Base-by-base conservation (phyloP, 441 rosid species). In the Daphne laureola region DNA sequence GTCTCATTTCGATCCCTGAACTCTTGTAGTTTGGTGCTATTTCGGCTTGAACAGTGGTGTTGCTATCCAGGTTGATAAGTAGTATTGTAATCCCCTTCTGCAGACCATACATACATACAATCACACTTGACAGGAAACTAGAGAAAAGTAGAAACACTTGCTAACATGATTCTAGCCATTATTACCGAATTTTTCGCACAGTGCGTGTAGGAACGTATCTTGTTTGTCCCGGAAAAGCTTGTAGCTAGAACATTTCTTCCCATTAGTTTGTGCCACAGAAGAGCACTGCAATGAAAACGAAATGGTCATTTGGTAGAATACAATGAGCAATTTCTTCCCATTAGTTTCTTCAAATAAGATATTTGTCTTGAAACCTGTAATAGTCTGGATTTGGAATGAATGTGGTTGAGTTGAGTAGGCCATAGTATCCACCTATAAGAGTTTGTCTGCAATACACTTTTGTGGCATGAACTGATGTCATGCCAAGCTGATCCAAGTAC, bases 401-500 rank as follows among this genome's bases (percentile, higher is more conserved):
- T 8, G 79, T 82, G 4, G 86, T 68, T 13, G 94, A 79, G 58
- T 82, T 70, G 36, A 87, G 89, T 35, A 90, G 70, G n/a, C 97
- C 96, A 50, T 90, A 90, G 60, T 82, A 84, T 57, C 96, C 96
- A 25, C 97, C 96, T 40, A 90, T 74, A 41, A 90, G 59, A 50
- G 96, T 53, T 73, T 90, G 97, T 57, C 94, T 81, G 71, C 97
- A 90, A 50, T 86, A 90, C 27, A 90, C 81, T 74, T 83, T 84
- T 16, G 93, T 80, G 62, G 78, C 83, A 47, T 73, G 75, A 56
- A 65, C 46, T 4, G 96, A 63, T 44, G 93, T 62, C 89, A 84
- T 87, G 3, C 81, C 97, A 27, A 90, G 87, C 78, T 90, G 89
- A 74, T 90, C 97, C 66, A 90, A 62, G 53, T 90, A 90, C 95